phyloP scores from a whole-genome alignment of 1,284 basidiomycete species.

The Ganoderma sinense region DNA sequence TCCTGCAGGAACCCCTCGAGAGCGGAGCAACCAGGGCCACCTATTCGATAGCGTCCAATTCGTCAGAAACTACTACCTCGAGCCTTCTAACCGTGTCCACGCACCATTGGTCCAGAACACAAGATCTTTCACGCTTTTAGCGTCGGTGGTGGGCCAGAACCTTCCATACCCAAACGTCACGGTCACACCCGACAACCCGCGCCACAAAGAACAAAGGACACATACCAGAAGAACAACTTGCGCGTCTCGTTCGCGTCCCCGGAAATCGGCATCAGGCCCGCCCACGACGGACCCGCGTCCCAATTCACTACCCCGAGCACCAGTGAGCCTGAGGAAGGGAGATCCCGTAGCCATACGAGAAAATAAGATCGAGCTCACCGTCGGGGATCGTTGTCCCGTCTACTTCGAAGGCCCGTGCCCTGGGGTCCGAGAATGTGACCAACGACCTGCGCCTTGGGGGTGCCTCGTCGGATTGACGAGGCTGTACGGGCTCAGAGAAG shows the following conservation, averaged over 20 bases:
- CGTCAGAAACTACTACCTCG: too few relatives aligned
- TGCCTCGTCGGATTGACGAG: not conserved
- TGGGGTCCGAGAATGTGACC: not conserved
- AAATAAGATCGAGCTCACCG: not conserved
- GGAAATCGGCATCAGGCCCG: slow-evolving; percentile 50
- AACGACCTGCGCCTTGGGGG: not conserved
- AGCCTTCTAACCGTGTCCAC: not conserved
- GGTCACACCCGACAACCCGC: too few relatives aligned
- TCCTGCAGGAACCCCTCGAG: slow-evolving; percentile 59
- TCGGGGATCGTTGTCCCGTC: not conserved
- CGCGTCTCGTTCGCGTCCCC: slow-evolving; percentile 44
- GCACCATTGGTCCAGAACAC: not conserved
- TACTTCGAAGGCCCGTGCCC: not conserved
- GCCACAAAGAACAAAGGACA: not conserved
- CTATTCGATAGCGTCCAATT: not conserved
- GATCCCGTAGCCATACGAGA: not conserved
- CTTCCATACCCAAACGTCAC: not conserved
- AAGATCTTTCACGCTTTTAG: not conserved
- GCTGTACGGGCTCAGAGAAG: not conserved
- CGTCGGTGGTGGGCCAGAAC: not conserved
- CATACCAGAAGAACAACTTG: slow-evolving; percentile 56
- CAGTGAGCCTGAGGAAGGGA: not conserved
- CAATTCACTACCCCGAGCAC: slow-evolving; percentile 40
- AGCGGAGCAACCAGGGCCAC: slow-evolving; percentile 37
- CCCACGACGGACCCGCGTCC: slow-evolving; percentile 49